A percentile compares a stretch with the other conserved stretches of the same genome.
These are phyloP conservation scores for Letharia lupina DNA, from an alignment of 495 filamentous ascomycete species.

Conservation along the genomic window DNA sequence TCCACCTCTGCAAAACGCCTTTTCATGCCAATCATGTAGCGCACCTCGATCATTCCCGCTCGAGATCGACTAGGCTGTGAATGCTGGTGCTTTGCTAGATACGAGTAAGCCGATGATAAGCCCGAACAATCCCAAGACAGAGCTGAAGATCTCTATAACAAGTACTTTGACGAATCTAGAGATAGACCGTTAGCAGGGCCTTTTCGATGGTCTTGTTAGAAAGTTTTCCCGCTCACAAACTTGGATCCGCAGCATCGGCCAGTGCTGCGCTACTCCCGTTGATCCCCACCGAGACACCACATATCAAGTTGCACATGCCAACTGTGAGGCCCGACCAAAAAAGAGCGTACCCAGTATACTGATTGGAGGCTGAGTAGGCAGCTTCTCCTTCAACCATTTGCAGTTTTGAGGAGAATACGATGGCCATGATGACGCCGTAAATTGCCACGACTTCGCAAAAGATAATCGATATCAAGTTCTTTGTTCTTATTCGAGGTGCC, in stretches of 20 bases:
- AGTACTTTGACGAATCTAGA: conserved; percentile 94
- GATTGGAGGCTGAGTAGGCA: conserved; percentile 54
- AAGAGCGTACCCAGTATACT: conserved; percentile 92
- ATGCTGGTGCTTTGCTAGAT: conserved; percentile 69
- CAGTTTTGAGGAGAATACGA: conserved; percentile 89
- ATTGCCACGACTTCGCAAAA: conserved; percentile 99
- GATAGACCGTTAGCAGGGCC: conserved; percentile 21
- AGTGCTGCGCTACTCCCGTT: conserved; percentile 94
- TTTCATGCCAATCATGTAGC: background rate
- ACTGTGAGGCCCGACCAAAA: conserved; percentile 96
- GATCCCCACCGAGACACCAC: conserved; percentile 94
- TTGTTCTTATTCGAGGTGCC: conserved; percentile 93
- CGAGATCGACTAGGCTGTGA: conserved; percentile 31
- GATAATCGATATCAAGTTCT: conserved; percentile 99
- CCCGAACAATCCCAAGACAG: conserved; percentile 94
- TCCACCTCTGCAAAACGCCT: background rate
- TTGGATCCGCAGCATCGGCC: conserved; percentile 90
- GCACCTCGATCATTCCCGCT: background rate
- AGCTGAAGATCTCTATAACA: conserved; percentile 99
- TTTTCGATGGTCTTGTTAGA: background rate
- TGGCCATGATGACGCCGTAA: conserved; percentile 99
- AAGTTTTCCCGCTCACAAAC: conserved; percentile 54
- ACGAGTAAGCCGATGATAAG: conserved; percentile 89
- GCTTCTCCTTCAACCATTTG: conserved; percentile 43
- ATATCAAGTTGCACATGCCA: conserved; percentile 89